Conservation (phyloP, 805 yeast species). For the Saturnispora saitoi region DNA sequence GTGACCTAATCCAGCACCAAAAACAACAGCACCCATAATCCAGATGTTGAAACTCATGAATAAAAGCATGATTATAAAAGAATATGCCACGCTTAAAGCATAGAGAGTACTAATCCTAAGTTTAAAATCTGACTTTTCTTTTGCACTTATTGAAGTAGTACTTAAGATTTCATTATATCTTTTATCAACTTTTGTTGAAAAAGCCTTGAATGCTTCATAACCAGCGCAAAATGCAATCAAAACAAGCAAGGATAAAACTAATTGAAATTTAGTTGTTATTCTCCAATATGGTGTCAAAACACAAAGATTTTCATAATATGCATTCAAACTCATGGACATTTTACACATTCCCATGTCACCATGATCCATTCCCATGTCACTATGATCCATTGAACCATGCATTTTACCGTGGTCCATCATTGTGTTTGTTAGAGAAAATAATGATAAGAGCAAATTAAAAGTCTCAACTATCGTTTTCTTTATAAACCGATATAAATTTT, state of each 20-base stretch:
- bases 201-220: conserved; percentile 31
- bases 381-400: conserved; percentile 9
- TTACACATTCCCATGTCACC: conserved; percentile 24
- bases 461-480: not conserved
- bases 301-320: conserved; percentile 37
- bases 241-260: conserved; percentile 28
- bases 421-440: not conserved
- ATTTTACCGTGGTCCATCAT: conserved; percentile 6
- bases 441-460: not conserved
- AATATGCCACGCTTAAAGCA: conserved; percentile 35
- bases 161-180: conserved; percentile 11
- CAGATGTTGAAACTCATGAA: conserved; percentile 42
- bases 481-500: not conserved
- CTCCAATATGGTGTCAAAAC: conserved; percentile 35
- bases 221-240: conserved; percentile 27
- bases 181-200: conserved; percentile 18
- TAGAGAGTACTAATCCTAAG: conserved; percentile 28
- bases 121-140: conserved; percentile 18
- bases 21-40: conserved; percentile 36
- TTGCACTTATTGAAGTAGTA: conserved; percentile 11
- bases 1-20: conserved; percentile 35
- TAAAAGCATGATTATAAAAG: conserved; percentile 38
- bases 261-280: conserved; percentile 27
- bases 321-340: conserved; percentile 35
- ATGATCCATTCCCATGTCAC: conserved; percentile 12